Conservation (phyloP, 2,329 filamentous ascomycete genomes). For the Chaetomium sp. region DNA sequence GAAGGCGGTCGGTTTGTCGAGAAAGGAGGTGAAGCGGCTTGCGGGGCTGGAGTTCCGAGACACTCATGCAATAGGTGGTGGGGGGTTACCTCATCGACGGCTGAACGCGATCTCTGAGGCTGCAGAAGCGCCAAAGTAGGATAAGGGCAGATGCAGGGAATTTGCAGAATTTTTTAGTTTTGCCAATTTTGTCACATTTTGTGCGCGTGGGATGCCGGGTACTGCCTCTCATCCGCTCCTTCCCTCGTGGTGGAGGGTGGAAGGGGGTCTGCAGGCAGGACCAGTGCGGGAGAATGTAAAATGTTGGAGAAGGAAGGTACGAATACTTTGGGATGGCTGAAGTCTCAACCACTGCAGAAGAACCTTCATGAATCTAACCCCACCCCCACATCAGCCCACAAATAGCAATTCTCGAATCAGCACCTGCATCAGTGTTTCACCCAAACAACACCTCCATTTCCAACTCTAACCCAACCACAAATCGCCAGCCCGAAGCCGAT, state of each 20-base stretch:
- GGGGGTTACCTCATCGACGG: neutral
- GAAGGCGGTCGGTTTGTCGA: too few species aligned
- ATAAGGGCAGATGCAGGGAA: neutral
- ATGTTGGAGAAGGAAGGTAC: too few species aligned
- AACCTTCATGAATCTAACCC: neutral
- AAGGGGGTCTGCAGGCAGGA: neutral
- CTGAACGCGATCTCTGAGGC: neutral
- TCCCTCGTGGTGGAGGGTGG: neutral
- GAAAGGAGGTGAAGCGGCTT: neutral
- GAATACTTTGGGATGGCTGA: too few species aligned
- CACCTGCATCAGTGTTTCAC: neutral
- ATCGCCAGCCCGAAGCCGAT: conserved; percentile 2
- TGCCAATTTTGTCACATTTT: neutral
- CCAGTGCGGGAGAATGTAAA: too few species aligned
- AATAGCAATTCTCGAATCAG: neutral
- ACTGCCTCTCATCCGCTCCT: neutral
- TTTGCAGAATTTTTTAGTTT: conserved; percentile 3
- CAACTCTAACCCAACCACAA: conserved; percentile 19
- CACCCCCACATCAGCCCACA: neutral
- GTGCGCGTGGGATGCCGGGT: neutral
- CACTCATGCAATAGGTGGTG: neutral
- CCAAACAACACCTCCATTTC: neutral
- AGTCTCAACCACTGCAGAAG: too few species aligned
- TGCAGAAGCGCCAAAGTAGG: neutral
- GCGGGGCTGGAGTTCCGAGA: neutral